These are phyloP conservation scores for Brassica cretica DNA, from an alignment of 345 rosid genomes.

Conservation along the genomic window DNA sequence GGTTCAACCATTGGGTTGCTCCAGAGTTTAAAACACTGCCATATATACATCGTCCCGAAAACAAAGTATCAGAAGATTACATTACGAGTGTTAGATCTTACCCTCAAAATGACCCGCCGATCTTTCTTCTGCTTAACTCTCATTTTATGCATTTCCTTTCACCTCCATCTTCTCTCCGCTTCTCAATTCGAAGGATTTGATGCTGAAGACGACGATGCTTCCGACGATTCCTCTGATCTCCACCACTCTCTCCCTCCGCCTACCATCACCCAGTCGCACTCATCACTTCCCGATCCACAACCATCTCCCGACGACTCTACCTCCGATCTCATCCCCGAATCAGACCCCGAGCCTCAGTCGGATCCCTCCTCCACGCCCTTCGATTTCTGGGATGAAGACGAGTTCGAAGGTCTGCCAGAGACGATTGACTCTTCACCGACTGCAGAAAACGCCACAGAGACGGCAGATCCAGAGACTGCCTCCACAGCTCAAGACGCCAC, in stretches of 20 bases:
- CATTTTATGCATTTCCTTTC: slow-evolving; percentile 32
- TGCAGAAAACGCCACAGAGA: slow-evolving; percentile 38
- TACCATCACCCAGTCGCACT: slow-evolving; percentile 47
- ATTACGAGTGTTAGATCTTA: not conserved
- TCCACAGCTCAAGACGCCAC: slow-evolving; percentile 12
- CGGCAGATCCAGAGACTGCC: slow-evolving; percentile 30
- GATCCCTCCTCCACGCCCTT: slow-evolving; percentile 44
- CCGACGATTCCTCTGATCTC: slow-evolving; percentile 43
- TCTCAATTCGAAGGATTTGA: slow-evolving; percentile 93
- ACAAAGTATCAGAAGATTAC: not conserved
- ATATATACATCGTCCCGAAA: not conserved
- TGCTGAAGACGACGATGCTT: slow-evolving; percentile 55
- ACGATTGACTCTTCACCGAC: slow-evolving; percentile 29
- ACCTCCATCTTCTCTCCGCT: slow-evolving; percentile 41
- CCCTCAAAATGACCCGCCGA: not conserved
- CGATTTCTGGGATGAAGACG: slow-evolving; percentile 92
- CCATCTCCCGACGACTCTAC: slow-evolving; percentile 7
- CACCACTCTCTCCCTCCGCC: slow-evolving; percentile 49
- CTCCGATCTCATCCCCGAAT: slow-evolving; percentile 19
- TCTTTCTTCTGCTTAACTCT: not conserved
- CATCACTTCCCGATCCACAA: slow-evolving; percentile 27
- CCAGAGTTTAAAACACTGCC: too few species aligned
- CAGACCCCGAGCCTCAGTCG: slow-evolving; percentile 13
- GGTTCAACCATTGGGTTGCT: too few species aligned
- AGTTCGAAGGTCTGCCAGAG: slow-evolving; percentile 76